phyloP scores from a whole-genome alignment of 2,329 filamentous ascomycete species.

The Apiospora kogelbergensis region DNA sequence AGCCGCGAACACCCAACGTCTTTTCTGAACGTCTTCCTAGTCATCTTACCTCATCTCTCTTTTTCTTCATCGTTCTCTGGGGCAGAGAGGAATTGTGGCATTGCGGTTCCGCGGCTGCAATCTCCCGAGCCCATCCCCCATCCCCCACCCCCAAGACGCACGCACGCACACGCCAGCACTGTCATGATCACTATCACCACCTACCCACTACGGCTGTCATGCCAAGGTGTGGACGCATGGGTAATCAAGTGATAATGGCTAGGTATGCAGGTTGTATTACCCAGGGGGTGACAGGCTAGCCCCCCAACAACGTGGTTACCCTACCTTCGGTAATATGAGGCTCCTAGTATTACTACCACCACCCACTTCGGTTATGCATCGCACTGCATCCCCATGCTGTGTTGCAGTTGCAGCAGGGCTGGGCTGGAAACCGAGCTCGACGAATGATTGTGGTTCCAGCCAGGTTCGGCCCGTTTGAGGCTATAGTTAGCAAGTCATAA shows the following conservation, averaged over 20 bases:
- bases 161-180: background rate
- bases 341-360: background rate
- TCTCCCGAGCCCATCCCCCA: background rate
- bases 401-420: background rate
- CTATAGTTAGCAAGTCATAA: slow-evolving; percentile 3
- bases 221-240: background rate
- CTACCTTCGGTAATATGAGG: background rate
- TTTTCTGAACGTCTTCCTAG: background rate
- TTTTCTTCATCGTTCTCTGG: background rate
- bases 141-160: background rate
- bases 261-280: background rate
- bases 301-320: background rate
- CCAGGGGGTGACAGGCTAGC: background rate
- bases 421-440: background rate
- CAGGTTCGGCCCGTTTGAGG: background rate
- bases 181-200: background rate
- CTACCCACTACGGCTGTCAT: too few relatives aligned
- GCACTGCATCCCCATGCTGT: background rate
- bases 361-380: background rate
- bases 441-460: background rate
- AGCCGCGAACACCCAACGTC: background rate
- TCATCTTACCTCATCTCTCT: background rate
- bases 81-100: too few relatives aligned
- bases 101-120: background rate
- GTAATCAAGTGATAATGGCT: background rate